phyloP scores from a whole-genome alignment of 2,329 filamentous ascomycete genomes.

The Colletotrichum phormii region DNA sequence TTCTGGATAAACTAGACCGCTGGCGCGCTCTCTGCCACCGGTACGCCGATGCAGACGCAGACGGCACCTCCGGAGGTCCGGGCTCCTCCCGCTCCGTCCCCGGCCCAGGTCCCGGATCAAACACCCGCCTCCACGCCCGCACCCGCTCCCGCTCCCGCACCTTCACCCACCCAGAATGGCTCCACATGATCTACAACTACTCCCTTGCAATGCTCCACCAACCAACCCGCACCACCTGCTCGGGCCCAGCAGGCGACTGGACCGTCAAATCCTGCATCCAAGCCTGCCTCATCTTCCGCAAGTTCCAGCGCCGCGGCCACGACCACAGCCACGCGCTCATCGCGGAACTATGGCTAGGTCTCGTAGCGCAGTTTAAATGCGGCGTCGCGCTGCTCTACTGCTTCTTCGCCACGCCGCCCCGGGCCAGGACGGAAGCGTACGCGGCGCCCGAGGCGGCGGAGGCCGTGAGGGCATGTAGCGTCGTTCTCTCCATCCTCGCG shows the following conservation, averaged over 20 bases:
- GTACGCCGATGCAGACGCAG: constrained; percentile 35
- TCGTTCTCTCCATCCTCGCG: too few species aligned
- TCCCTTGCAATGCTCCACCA: constrained; percentile 43
- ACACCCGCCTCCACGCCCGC: too few species aligned
- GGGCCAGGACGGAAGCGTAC: constrained; percentile 44
- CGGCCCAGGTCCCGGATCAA: too few species aligned
- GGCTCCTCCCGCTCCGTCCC: too few species aligned
- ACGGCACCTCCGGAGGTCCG: too few species aligned
- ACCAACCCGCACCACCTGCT: constrained; percentile 39
- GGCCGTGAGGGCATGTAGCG: too few species aligned
- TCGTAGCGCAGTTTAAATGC: constrained; percentile 47
- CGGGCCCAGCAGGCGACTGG: constrained; percentile 42
- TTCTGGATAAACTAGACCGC: constrained; percentile 42
- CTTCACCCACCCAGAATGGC: constrained; percentile 42
- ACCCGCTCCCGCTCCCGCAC: constrained; percentile 33
- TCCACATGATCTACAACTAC: constrained; percentile 47
- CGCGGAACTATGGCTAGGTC: constrained; percentile 43
- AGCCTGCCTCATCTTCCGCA: constrained; percentile 44
- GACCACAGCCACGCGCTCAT: constrained; percentile 37
- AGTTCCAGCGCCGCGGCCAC: constrained; percentile 40
- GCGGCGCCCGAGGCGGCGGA: constrained; percentile 2
- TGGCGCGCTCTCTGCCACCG: constrained; percentile 40
- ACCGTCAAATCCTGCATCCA: constrained; percentile 44
- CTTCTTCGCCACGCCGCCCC: constrained; percentile 48
- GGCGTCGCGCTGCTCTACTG: constrained; percentile 50